Evolutionary conservation across 2,329 filamentous ascomycete species (phyloP).

Genomic region (Monosporascus ibericus): DNA sequence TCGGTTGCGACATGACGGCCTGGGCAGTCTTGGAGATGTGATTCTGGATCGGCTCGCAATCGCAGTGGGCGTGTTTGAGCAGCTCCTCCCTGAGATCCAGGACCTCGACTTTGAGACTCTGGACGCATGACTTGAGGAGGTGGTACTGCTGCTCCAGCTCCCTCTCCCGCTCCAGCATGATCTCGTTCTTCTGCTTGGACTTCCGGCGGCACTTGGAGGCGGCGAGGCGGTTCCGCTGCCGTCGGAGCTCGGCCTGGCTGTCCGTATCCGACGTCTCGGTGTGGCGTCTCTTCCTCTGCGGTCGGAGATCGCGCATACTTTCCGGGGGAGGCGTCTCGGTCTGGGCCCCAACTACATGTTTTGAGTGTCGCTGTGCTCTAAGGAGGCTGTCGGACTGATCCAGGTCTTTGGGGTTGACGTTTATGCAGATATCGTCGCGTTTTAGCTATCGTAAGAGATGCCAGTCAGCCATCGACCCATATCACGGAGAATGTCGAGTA

Average conservation of each 20-base stretch:
- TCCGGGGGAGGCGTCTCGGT: neutral
- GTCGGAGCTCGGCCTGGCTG: neutral
- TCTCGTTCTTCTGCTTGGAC: slow-evolving; percentile 9
- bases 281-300: neutral
- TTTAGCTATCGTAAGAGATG: too few species aligned
- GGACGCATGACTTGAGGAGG: slow-evolving; percentile 6
- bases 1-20: neutral
- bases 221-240: slow-evolving; percentile 11
- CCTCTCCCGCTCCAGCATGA: slow-evolving; percentile 6
- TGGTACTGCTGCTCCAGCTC: slow-evolving; percentile 8
- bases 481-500: too few species aligned
- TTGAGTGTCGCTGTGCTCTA: neutral
- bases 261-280: neutral
- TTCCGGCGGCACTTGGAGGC: slow-evolving; percentile 14
- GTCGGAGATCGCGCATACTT: neutral
- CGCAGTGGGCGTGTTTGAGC: slow-evolving; percentile 8
- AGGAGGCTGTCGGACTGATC: neutral
- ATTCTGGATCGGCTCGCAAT: slow-evolving; percentile 5
- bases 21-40: neutral
- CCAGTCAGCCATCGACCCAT: too few species aligned
- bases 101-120: slow-evolving; percentile 9
- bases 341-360: neutral
- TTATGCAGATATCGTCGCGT: neutral
- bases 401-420: neutral
- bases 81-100: slow-evolving; percentile 10